Base-by-base conservation (phyloP, 345 rosid species). In the Viola odorata region DNA sequence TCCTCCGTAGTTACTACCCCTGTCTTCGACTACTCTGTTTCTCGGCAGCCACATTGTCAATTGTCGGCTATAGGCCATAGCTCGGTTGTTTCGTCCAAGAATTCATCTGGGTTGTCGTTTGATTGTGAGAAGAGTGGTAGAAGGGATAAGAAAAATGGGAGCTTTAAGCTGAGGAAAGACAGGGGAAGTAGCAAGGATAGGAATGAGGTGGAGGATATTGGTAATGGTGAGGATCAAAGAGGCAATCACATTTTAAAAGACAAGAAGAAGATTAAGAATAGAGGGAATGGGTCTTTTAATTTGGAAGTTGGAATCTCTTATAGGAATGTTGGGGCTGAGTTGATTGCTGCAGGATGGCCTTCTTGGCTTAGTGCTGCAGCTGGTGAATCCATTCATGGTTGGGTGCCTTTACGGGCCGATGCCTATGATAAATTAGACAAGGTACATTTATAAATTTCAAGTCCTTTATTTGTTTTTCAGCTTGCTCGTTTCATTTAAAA, bases 331-430 rank as follows among this genome's bases (percentile, higher is more conserved):
- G 83, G 74, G 58, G 89, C 81, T 6, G 96, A 88, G 70, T 83
- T 80, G 58, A 68, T 79, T 7, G 84, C 89, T 13, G 87, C 85
- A 49, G 96, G 96, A 8, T 88, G 96, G 96, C 96, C 91, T 0
- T 51, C 86, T 48, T 88, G 96, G 91, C 84, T 88, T 37, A 85
- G 85, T 17, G 60, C 87, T 1, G 75, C 78, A 37, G 87, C 96
- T 0, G 62, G 76, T n/a, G 91, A 85, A 68, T 89, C 89, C 65
- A 82, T 88, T 14, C 70, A 76, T 7, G 96, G 91, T 39, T 85
- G 88, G 96, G 81, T 82, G 55, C 91, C 91, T 75, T 45, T 82
- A 36, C 74, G 71, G 44, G 87, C 96, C 32, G 91, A 88, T 56
- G 78, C 87, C 53, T 88, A 71, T 36, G 85, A 85, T 67, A 88